Evolutionary conservation across 768 basidiomycete genomes (phyloP).

Genomic region (Tricholoma hemisulphureum): DNA sequence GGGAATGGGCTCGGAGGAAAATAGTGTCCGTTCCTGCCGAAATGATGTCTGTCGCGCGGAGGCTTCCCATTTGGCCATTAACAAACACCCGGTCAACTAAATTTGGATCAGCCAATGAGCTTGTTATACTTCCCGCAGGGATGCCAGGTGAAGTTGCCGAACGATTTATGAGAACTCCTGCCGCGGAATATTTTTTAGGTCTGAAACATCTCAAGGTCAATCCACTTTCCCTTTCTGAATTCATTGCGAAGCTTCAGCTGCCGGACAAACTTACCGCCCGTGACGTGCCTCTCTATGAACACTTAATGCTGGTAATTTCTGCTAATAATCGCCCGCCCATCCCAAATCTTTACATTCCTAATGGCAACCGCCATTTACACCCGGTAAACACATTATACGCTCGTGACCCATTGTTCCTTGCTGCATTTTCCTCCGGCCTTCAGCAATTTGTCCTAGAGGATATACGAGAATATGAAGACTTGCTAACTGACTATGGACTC

Average conservation of each 20-base stretch:
- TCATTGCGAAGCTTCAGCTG: slow-evolving; percentile 7
- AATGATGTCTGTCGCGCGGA: not conserved
- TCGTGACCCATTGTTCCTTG: slow-evolving; percentile 34
- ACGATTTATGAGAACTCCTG: slow-evolving; percentile 7
- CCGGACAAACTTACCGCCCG: slow-evolving; percentile 6
- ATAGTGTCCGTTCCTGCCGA: not conserved
- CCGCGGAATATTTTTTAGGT: not conserved
- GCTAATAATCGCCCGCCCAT: not conserved
- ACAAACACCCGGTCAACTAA: not conserved
- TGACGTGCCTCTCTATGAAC: slow-evolving; percentile 5
- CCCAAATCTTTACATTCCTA: slow-evolving; percentile 30
- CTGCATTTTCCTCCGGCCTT: slow-evolving; percentile 33
- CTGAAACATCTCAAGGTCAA: not conserved
- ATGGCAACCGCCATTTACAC: slow-evolving; percentile 24
- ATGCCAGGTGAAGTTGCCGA: slow-evolving; percentile 9
- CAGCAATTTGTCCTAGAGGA: slow-evolving; percentile 30
- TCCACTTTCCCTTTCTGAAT: not conserved
- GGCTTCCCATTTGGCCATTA: not conserved
- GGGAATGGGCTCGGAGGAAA: not conserved
- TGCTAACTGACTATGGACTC: slow-evolving; percentile 30
- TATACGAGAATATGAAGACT: slow-evolving; percentile 28
- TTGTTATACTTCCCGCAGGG: not conserved
- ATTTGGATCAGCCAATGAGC: not conserved
- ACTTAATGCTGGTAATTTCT: slow-evolving; percentile 4
- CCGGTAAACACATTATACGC: slow-evolving; percentile 32